Evolutionary conservation across 179 eudicot genomes (phyloP).

Genomic region (Beta macrorhiza): DNA sequence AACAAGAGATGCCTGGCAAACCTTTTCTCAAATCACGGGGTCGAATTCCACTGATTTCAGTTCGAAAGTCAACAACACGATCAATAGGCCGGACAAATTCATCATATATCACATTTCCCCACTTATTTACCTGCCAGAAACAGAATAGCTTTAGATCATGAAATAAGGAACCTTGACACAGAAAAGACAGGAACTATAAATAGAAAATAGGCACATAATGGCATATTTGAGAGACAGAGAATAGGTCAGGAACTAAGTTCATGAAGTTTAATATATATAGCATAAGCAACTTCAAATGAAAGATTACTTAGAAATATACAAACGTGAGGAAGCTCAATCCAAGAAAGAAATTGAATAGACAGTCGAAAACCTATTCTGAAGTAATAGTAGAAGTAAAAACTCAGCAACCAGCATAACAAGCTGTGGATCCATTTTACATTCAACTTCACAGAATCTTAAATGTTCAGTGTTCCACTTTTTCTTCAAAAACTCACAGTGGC

Average conservation of each 20-base stretch:
- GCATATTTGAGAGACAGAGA: background rate
- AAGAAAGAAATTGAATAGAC: background rate
- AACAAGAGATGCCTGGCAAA: constrained; percentile 13
- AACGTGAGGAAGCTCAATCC: background rate
- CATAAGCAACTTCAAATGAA: background rate
- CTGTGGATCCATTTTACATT: background rate
- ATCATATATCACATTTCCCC: constrained; percentile 93
- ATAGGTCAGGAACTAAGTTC: background rate
- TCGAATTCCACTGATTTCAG: constrained; percentile 87
- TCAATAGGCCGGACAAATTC: constrained; percentile 90
- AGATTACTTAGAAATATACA: background rate
- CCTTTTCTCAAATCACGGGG: constrained; percentile 86
- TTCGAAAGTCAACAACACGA: constrained; percentile 91
- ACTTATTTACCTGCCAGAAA: constrained; percentile 75
- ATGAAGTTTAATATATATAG: background rate
- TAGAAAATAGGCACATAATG: background rate
- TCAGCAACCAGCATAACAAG: background rate
- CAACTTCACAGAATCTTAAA: background rate
- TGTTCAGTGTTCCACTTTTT: background rate
- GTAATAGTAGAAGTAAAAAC: background rate
- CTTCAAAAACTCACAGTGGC: too few species aligned
- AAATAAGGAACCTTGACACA: constrained; percentile 17
- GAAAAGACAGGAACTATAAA: background rate
- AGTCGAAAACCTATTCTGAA: background rate
- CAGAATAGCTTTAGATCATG: constrained; percentile 34